Conservation (phyloP, 371 early-diverging fungal species). For the Mortierella sp. region DNA sequence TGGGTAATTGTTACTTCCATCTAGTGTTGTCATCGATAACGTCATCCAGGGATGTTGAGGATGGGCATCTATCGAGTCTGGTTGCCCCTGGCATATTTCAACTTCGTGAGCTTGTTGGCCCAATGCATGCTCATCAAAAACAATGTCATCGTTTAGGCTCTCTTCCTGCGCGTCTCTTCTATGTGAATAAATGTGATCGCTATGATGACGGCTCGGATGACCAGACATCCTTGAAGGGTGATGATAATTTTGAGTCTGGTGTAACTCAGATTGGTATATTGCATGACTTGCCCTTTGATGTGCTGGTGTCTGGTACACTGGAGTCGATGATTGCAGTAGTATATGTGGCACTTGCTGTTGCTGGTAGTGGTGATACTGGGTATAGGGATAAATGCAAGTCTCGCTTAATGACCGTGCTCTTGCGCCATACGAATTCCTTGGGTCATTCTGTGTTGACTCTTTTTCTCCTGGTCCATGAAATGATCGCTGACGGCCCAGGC, state of each 20-base stretch:
- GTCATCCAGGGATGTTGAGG: conserved; percentile 26
- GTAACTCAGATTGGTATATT: background rate
- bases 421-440: conserved; percentile 15
- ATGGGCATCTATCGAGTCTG: conserved; percentile 1
- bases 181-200: conserved; percentile 17
- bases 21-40: conserved; percentile 38
- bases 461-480: conserved; percentile 21
- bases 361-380: conserved; percentile 25
- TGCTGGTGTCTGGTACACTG: background rate
- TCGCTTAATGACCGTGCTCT: conserved; percentile 48
- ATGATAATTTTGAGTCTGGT: background rate
- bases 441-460: background rate
- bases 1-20: conserved; percentile 17
- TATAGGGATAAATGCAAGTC: conserved; percentile 33
- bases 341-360: conserved; percentile 16
- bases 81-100: conserved; percentile 2
- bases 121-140: background rate
- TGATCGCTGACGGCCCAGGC: conserved; percentile 43
- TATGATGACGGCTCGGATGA: conserved; percentile 22
- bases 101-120: background rate
- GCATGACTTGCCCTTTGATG: background rate
- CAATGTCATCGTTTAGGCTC: background rate
- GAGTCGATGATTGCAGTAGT: background rate
- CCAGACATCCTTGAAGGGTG: background rate
- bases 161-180: conserved; percentile 11